Evolutionary conservation across 1,284 basidiomycete genomes (phyloP).

Genomic region (Leccinum fuscescens): DNA sequence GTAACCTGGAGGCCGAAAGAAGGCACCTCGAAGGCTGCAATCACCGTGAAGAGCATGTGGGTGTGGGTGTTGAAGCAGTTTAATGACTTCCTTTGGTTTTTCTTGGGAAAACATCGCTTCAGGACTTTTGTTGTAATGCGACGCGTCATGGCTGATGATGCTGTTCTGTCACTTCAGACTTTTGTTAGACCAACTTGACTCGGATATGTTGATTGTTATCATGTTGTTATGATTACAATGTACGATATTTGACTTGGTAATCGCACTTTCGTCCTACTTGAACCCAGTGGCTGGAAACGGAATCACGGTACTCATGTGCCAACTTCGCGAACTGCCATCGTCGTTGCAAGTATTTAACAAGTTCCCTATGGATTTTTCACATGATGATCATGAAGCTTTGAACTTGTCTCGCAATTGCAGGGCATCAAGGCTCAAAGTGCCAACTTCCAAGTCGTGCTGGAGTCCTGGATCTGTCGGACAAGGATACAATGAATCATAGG

Average conservation of each 20-base stretch:
- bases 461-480: not conserved
- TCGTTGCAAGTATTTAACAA: too few relatives aligned
- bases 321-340: not conserved
- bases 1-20: slow-evolving; percentile 11
- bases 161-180: not conserved
- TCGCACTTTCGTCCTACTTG: not conserved
- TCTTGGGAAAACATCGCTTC: not conserved
- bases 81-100: slow-evolving; percentile 29
- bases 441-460: not conserved
- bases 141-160: not conserved
- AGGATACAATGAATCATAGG: not conserved
- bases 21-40: slow-evolving; percentile 20
- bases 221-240: not conserved
- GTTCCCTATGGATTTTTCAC: not conserved
- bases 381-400: not conserved
- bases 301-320: not conserved
- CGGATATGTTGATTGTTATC: not conserved
- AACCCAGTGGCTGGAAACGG: not conserved
- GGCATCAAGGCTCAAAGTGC: not conserved
- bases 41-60: not conserved
- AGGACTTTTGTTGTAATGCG: not conserved
- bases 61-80: slow-evolving; percentile 8
- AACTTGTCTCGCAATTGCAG: not conserved
- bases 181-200: not conserved
- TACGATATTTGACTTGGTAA: not conserved